Conservation (phyloP, 352 stramenopile genomes). For the Globisporangium mamillatum region DNA sequence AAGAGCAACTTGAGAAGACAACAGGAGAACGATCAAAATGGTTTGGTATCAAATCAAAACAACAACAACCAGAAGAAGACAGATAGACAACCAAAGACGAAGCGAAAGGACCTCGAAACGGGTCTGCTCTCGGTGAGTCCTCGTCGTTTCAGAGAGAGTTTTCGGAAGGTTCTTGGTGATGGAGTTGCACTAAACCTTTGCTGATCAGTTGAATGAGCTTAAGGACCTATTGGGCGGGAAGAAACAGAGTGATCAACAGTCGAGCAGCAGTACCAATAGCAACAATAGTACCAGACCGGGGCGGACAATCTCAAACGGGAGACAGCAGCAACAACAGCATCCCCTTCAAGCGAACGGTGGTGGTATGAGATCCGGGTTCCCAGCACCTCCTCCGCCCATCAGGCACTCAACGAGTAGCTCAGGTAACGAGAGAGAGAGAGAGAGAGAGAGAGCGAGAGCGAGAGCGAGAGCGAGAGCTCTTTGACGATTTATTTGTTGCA, state of each 20-base stretch:
- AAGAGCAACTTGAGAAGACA: slow-evolving; percentile 3
- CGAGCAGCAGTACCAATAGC: slow-evolving; percentile 3
- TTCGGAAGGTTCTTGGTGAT: neutral
- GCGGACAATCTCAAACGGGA: neutral
- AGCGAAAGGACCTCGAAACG: slow-evolving; percentile 24
- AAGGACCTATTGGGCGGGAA: slow-evolving; percentile 38
- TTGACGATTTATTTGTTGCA: neutral
- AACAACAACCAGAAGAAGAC: slow-evolving; percentile 9
- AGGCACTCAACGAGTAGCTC: neutral
- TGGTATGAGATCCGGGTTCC: neutral
- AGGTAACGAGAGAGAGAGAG: neutral
- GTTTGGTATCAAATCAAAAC: neutral
- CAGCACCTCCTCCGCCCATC: neutral
- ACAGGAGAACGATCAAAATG: neutral
- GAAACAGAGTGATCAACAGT: slow-evolving; percentile 18
- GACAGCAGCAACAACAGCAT: neutral
- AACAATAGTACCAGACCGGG: neutral
- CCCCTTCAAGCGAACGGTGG: neutral
- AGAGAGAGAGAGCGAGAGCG: too few relatives aligned
- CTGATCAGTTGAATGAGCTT: slow-evolving; percentile 41
- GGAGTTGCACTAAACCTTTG: neutral
- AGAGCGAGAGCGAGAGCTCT: neutral
- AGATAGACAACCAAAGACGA: slow-evolving; percentile 1
- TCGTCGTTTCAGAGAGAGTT: neutral
- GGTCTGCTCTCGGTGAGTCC: slow-evolving; percentile 41